Evolutionary conservation across 2,329 filamentous ascomycete species (phyloP).

Genomic region (Xylaria sp.): DNA sequence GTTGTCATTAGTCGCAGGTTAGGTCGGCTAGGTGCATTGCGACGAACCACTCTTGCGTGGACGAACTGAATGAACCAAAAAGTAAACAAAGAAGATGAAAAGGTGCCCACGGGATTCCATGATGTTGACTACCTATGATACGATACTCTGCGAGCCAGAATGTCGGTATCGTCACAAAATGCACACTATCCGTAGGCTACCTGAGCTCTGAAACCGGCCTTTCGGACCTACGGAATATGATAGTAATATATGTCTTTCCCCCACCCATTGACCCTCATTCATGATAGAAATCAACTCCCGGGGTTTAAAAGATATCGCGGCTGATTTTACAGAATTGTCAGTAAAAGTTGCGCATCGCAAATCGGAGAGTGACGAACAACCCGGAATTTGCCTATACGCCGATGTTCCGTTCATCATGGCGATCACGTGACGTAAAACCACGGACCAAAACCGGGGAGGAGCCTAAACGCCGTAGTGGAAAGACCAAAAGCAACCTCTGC

Average conservation of each 20-base stretch:
- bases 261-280: background rate
- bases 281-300: background rate
- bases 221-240: background rate
- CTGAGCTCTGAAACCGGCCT: background rate
- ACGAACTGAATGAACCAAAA: background rate
- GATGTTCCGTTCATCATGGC: background rate
- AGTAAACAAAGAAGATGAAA: background rate
- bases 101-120: background rate
- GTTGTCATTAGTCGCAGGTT: background rate
- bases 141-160: slow-evolving; percentile 24
- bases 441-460: slow-evolving; percentile 6
- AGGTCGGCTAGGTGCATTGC: slow-evolving; percentile 22
- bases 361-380: background rate
- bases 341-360: background rate
- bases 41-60: slow-evolving; percentile 17
- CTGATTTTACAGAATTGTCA: background rate
- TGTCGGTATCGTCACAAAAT: slow-evolving; percentile 14
- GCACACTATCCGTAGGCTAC: slow-evolving; percentile 6
- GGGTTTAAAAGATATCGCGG: background rate
- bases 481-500: slow-evolving; percentile 40
- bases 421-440: slow-evolving; percentile 26
- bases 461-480: slow-evolving; percentile 25
- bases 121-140: slow-evolving; percentile 10
- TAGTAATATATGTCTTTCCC: background rate
- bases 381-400: background rate